Evolutionary conservation across 2,329 filamentous ascomycete species (phyloP).

Genomic region (Calonectria pteridis): DNA sequence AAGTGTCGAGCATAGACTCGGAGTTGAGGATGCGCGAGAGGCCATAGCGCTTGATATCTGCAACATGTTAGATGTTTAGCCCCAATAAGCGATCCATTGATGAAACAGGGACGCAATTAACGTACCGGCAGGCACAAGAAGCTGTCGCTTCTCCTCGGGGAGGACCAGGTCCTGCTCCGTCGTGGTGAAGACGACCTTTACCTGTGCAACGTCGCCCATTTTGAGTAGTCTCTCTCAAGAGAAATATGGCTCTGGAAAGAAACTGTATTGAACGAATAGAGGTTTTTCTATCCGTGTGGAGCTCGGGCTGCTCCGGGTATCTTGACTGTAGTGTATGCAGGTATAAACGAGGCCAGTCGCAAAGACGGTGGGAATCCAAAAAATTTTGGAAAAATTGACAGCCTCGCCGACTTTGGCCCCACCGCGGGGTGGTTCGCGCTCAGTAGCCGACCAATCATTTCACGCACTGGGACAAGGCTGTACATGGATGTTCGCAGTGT

Average conservation of each 20-base stretch:
- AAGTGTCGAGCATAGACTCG: constrained; percentile 76
- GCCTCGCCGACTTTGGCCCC: constrained; percentile 41
- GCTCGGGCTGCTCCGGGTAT: constrained; percentile 33
- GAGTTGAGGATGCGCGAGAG: constrained; percentile 79
- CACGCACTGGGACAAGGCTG: constrained; percentile 35
- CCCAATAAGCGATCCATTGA: background rate
- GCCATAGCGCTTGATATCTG: constrained; percentile 78
- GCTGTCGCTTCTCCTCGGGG: constrained; percentile 71
- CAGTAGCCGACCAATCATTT: constrained; percentile 15
- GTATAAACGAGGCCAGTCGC: constrained; percentile 20
- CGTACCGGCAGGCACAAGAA: constrained; percentile 72
- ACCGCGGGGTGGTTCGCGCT: constrained; percentile 37
- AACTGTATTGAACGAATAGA: background rate
- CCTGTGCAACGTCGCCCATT: constrained; percentile 63
- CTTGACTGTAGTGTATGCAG: constrained; percentile 19
- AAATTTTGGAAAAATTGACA: constrained; percentile 43
- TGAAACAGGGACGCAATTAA: background rate
- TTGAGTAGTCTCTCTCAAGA: constrained; percentile 17
- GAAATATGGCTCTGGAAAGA: background rate
- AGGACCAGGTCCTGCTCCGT: constrained; percentile 72
- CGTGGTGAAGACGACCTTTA: constrained; percentile 77
- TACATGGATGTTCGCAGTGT: background rate
- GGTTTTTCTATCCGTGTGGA: constrained; percentile 17
- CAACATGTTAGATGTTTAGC: background rate
- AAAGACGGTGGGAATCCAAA: constrained; percentile 38